Evolutionary conservation across 192 early-diverging fungal genomes (phyloP).

Genomic region (Spinellus fusiger): DNA sequence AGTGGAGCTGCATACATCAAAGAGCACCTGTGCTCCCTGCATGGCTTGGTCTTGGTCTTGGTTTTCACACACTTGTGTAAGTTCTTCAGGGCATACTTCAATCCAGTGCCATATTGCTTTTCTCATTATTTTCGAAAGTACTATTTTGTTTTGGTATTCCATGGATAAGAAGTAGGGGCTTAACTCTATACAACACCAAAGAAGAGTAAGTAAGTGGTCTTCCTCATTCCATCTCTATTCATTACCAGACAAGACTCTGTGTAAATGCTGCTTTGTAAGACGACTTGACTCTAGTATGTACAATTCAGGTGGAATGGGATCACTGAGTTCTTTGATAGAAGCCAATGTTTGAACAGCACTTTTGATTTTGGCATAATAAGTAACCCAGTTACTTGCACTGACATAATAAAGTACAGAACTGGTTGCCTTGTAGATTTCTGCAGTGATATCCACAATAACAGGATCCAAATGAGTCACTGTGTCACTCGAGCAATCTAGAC

Average conservation of each 20-base stretch:
- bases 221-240: constrained; percentile 21
- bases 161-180: constrained; percentile 46
- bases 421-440: constrained; percentile 71
- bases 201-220: constrained; percentile 16
- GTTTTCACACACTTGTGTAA: constrained; percentile 62
- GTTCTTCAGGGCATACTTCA: constrained; percentile 72
- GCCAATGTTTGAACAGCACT: constrained; percentile 13
- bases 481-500: constrained; percentile 4
- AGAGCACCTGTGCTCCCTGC: constrained; percentile 65
- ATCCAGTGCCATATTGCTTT: constrained; percentile 91
- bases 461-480: background rate
- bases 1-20: constrained; percentile 60
- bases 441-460: constrained; percentile 37
- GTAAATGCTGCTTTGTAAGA: constrained; percentile 7
- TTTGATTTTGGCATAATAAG: constrained; percentile 70
- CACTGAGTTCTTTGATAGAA: constrained; percentile 4
- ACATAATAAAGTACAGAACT: constrained; percentile 81
- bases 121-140: constrained; percentile 67
- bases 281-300: constrained; percentile 22
- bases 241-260: constrained; percentile 18
- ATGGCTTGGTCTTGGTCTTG: constrained; percentile 38
- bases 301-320: constrained; percentile 15
- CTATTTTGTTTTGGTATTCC: constrained; percentile 59
- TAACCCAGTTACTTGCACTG: constrained; percentile 84
- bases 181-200: constrained; percentile 29